A percentile compares a stretch with the other conserved stretches of the same genome.
phyloP scores from a whole-genome alignment of 2,329 filamentous ascomycete species.

The Pestalotiopsis sp. region DNA sequence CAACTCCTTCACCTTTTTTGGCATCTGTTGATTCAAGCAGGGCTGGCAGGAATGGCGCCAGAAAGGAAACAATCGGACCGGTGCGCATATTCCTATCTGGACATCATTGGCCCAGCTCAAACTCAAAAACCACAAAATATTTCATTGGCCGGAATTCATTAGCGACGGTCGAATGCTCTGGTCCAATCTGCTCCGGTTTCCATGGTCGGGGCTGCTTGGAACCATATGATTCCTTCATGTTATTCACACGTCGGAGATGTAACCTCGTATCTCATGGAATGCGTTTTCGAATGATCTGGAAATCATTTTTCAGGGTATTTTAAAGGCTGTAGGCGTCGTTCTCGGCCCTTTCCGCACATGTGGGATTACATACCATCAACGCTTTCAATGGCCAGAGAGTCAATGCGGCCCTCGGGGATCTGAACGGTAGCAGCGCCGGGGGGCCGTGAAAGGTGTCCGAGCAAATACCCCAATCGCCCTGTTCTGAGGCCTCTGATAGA shows the following conservation, averaged over 20 bases:
- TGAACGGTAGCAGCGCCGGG: neutral
- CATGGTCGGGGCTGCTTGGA: neutral
- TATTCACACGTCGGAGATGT: neutral
- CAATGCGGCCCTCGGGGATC: neutral
- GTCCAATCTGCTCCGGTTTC: neutral
- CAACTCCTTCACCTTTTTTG: neutral
- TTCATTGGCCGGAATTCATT: neutral
- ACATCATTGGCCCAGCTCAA: neutral
- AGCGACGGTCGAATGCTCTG: neutral
- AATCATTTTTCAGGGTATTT: neutral
- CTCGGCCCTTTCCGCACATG: neutral
- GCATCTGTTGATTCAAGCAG: neutral
- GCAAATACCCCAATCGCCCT: neutral
- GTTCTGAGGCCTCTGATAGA: neutral
- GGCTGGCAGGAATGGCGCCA: neutral
- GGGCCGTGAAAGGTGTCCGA: too few species aligned
- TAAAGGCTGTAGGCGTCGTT: neutral
- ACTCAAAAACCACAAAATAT: neutral
- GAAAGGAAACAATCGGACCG: neutral
- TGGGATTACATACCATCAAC: neutral
- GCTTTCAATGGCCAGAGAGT: neutral
- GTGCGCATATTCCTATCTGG: neutral
- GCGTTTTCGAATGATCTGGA: neutral
- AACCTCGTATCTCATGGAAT: neutral
- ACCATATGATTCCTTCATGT: neutral